Percentiles rank a stretch among this genome's conserved stretches.
Conservation (phyloP, 164 flowering plant species). For the Liriodendron chinense region DNA sequence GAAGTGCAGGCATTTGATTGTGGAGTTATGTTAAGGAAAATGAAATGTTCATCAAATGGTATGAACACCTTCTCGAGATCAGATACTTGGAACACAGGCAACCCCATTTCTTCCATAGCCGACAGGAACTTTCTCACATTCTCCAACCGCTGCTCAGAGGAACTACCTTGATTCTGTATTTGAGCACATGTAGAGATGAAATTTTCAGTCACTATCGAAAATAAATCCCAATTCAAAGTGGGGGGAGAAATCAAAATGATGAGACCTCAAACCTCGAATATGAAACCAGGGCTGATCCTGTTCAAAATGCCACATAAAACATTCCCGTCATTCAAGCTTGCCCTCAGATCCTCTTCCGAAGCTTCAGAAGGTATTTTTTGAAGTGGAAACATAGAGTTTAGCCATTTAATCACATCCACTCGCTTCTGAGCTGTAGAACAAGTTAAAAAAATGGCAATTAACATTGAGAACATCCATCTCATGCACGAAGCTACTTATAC, state of each 20-base stretch:
- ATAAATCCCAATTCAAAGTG: background rate
- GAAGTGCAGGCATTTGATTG: background rate
- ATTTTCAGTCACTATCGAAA: background rate
- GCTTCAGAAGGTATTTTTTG: conserved; percentile 46
- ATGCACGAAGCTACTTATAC: background rate
- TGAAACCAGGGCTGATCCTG: conserved; percentile 47
- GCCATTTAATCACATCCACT: conserved; percentile 53
- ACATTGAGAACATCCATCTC: background rate
- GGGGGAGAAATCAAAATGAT: conserved; percentile 1
- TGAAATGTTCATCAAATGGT: background rate
- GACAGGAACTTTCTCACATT: conserved; percentile 49
- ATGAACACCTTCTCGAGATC: conserved; percentile 33
- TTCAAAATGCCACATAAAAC: conserved; percentile 51
- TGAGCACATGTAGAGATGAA: background rate
- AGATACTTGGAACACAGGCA: conserved; percentile 54
- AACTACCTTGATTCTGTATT: conserved; percentile 26
- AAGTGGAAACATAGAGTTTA: conserved; percentile 49
- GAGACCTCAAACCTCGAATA: conserved; percentile 35
- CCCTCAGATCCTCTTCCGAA: conserved; percentile 66
- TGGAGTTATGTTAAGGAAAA: background rate
- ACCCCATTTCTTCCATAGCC: conserved; percentile 57
- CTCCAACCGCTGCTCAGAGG: conserved; percentile 22
- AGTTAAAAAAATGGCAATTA: background rate
- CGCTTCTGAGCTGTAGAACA: background rate
- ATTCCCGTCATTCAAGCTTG: conserved; percentile 54